phyloP scores from a whole-genome alignment of 371 early-diverging fungal species.

The Thermomucor indicae-seudaticae region DNA sequence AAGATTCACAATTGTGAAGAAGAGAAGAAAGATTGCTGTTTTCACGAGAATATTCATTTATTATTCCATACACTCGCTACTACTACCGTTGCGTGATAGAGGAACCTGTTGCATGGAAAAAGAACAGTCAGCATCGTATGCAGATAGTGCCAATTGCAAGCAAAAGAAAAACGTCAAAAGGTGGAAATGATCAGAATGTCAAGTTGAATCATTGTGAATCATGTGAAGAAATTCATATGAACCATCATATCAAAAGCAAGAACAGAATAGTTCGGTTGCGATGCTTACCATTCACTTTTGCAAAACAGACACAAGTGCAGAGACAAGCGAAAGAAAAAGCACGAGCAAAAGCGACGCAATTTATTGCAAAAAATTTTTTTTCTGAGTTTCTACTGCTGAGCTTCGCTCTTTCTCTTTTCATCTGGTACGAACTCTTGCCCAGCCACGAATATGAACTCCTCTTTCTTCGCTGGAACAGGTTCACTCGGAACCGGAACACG shows the following conservation, averaged over 20 bases:
- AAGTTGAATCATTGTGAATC: constrained; percentile 13
- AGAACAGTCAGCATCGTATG: too few relatives aligned
- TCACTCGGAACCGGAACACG: constrained; percentile 20
- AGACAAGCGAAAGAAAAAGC: not conserved
- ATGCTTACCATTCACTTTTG: too few relatives aligned
- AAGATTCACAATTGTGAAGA: not conserved
- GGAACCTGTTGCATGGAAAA: too few relatives aligned
- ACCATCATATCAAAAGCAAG: constrained; percentile 2
- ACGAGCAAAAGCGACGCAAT: not conserved
- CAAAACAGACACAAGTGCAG: not conserved
- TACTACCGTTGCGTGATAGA: too few relatives aligned
- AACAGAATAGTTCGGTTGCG: too few relatives aligned
- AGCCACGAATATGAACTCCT: constrained; percentile 34
- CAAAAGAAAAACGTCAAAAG: too few relatives aligned
- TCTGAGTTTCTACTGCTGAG: not conserved
- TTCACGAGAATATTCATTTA: not conserved
- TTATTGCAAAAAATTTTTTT: not conserved
- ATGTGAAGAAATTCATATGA: constrained; percentile 16
- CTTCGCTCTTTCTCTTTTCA: constrained; percentile 23
- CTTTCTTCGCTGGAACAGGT: constrained; percentile 4
- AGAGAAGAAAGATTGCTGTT: not conserved
- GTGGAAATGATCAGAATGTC: constrained; percentile 14
- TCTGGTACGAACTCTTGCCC: constrained; percentile 39
- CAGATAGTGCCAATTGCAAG: too few relatives aligned
- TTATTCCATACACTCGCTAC: not conserved